Conservation (phyloP, 129 eudicot genomes). For the Sambucus nigra region DNA sequence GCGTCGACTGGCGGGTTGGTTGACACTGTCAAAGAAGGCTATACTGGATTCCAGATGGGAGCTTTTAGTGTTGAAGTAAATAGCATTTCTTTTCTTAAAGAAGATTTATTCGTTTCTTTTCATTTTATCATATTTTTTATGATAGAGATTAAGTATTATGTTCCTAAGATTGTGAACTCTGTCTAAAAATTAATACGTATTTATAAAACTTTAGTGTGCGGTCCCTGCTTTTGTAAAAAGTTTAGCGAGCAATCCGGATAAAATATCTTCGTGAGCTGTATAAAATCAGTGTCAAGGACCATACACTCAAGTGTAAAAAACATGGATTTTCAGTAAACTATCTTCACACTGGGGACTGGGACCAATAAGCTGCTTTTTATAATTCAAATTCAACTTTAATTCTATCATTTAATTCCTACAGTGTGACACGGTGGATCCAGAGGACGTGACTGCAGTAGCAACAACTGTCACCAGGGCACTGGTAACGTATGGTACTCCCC, state of each 20-base stretch:
- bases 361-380: no score
- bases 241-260: no score
- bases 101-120: neutral
- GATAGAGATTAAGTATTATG: no score
- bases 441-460: constrained; percentile 42
- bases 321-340: no score
- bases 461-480: constrained; percentile 44
- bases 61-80: constrained; percentile 48
- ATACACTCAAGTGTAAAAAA: no score
- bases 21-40: constrained; percentile 64
- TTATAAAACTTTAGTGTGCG: no score
- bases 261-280: no score
- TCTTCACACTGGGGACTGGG: no score
- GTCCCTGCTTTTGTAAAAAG: no score
- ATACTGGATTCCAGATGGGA: constrained; percentile 68
- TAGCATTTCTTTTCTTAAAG: neutral
- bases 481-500: constrained; percentile 33
- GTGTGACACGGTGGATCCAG: constrained; percentile 58
- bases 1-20: constrained; percentile 72
- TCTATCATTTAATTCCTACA: constrained; percentile 10
- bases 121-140: neutral
- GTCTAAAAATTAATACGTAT: no score
- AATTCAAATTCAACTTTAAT: neutral
- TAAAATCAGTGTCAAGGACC: no score
- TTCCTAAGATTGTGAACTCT: no score